Percentiles rank a stretch among this genome's conserved stretches.
phyloP scores from a whole-genome alignment of 768 basidiomycete species.

The Boletales sp. region DNA sequence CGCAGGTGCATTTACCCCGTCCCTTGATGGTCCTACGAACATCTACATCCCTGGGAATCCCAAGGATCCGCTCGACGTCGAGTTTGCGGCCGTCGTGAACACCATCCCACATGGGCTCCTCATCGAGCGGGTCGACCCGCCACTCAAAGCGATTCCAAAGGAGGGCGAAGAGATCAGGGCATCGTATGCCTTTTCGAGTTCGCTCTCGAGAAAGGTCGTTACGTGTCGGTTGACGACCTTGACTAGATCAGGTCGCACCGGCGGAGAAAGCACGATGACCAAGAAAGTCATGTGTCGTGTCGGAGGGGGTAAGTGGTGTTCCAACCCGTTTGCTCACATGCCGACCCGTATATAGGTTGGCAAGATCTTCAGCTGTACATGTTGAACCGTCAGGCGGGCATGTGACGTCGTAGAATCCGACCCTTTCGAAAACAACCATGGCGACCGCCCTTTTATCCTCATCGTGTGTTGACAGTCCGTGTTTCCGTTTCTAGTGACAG shows the following conservation, averaged over 20 bases:
- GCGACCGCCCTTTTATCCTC: not conserved
- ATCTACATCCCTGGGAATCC: constrained; percentile 63
- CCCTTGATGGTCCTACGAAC: constrained; percentile 49
- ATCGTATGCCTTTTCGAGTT: constrained; percentile 77
- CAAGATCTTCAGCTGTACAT: constrained; percentile 77
- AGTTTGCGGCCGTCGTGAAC: constrained; percentile 75
- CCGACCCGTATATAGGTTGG: constrained; percentile 49
- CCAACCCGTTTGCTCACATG: constrained; percentile 1
- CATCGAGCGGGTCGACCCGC: constrained; percentile 80
- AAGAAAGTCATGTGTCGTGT: constrained; percentile 93
- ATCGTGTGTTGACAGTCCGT: not conserved
- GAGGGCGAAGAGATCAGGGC: constrained; percentile 80
- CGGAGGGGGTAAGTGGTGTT: constrained; percentile 68
- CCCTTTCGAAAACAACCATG: not conserved
- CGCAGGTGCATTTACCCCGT: constrained; percentile 60
- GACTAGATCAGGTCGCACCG: constrained; percentile 50
- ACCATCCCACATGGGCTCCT: constrained; percentile 72
- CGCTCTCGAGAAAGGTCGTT: constrained; percentile 69
- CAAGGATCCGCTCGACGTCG: constrained; percentile 78
- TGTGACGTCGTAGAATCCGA: constrained; percentile 31
- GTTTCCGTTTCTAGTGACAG: constrained; percentile 11
- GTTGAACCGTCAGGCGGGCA: constrained; percentile 70
- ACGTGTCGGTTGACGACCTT: constrained; percentile 79
- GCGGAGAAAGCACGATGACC: constrained; percentile 40
- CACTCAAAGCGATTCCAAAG: constrained; percentile 57